Evolutionary conservation across 2,329 filamentous ascomycete species (phyloP).

Genomic region (Malbranchea zuffiana): DNA sequence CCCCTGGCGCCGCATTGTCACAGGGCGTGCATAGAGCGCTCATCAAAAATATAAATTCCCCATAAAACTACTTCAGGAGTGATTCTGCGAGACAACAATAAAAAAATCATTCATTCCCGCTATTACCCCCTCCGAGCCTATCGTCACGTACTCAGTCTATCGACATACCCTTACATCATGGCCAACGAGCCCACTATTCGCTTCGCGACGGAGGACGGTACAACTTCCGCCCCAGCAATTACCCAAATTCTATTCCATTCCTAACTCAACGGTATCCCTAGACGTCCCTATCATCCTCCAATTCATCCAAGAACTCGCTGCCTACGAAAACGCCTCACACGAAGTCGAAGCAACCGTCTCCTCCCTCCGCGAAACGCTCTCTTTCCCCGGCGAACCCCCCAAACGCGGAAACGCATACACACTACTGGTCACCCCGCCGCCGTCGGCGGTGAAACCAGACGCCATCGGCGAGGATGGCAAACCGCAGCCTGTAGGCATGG

Average conservation of each 20-base stretch:
- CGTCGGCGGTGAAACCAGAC: conserved; percentile 34
- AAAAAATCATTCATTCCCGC: too few relatives aligned
- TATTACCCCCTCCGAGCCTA: too few relatives aligned
- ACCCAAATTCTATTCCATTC: not conserved
- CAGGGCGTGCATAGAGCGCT: too few relatives aligned
- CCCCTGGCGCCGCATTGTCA: too few relatives aligned
- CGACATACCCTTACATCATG: conserved; percentile 24
- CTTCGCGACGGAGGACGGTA: conserved; percentile 33
- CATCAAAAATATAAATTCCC: not conserved
- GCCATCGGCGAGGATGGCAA: too few relatives aligned
- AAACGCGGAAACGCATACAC: conserved; percentile 58
- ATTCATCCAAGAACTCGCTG: conserved; percentile 74
- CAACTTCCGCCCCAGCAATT: not conserved
- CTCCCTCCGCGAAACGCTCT: conserved; percentile 62
- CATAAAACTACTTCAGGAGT: not conserved
- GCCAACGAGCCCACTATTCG: conserved; percentile 29
- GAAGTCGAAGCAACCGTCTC: conserved; percentile 68
- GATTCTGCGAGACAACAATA: too few relatives aligned
- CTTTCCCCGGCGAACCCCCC: conserved; percentile 52
- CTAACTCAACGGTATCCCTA: conserved; percentile 37
- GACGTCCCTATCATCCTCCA: conserved; percentile 72
- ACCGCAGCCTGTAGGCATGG: conserved; percentile 58
- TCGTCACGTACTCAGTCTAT: too few relatives aligned
- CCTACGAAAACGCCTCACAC: conserved; percentile 69
- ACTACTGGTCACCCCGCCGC: conserved; percentile 50